Conservation (phyloP, 2,329 filamentous ascomycete genomes). For the Ambrosiella xylebori region DNA sequence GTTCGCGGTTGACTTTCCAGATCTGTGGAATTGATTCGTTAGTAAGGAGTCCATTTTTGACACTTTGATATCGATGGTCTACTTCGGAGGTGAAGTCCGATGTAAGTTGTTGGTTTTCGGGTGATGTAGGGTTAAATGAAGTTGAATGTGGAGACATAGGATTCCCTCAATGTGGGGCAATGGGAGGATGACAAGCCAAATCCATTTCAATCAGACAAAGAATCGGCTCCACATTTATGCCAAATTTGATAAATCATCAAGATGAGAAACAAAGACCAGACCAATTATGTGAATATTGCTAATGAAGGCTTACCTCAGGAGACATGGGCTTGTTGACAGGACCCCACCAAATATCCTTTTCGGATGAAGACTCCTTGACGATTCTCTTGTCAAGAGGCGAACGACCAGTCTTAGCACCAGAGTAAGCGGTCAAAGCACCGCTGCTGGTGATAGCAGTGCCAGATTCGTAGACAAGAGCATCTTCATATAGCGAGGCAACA, state of each 20-base stretch:
- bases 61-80: conserved; percentile 1
- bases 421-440: conserved; percentile 92
- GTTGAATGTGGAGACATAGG: neutral
- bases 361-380: conserved; percentile 75
- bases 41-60: conserved; percentile 6
- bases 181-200: neutral
- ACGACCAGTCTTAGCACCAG: conserved; percentile 91
- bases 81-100: neutral
- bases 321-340: conserved; percentile 99
- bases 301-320: conserved; percentile 56
- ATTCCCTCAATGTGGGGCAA: neutral
- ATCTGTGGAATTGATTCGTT: conserved; percentile 41
- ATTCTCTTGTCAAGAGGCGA: conserved; percentile 96
- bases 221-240: neutral
- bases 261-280: neutral
- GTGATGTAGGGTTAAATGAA: neutral
- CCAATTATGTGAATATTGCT: neutral
- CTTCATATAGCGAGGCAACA: conserved; percentile 91
- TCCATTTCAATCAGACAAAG: neutral
- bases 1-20: conserved; percentile 98
- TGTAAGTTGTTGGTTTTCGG: neutral
- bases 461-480: conserved; percentile 89
- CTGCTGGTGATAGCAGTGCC: conserved; percentile 93
- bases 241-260: neutral
- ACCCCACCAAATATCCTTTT: conserved; percentile 96